A percentile compares a stretch with the other conserved stretches of the same genome.
These are phyloP conservation scores for Paragyromitra xinjiangensis DNA, from an alignment of 495 filamentous ascomycete species.

Conservation along the genomic window DNA sequence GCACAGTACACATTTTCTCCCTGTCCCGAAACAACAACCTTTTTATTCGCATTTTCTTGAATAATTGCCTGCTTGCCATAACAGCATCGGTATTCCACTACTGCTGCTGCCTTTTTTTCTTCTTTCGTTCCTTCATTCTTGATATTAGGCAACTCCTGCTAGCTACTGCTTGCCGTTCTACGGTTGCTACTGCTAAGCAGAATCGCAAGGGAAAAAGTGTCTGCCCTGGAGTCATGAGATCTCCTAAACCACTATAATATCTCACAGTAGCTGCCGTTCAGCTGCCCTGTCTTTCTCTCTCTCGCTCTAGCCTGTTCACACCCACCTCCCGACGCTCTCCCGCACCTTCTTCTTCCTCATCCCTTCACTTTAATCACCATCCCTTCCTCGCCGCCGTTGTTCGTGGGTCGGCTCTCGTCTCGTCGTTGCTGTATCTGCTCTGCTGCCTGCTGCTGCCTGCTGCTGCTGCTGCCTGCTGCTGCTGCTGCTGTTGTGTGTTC, in stretches of 20 bases:
- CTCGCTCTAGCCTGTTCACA: slow-evolving; percentile 22
- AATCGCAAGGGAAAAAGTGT: slow-evolving; percentile 20
- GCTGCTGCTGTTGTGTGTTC: slow-evolving; percentile 19
- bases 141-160: slow-evolving; percentile 7
- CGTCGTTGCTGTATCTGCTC: slow-evolving; percentile 30
- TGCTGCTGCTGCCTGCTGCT: slow-evolving; percentile 8
- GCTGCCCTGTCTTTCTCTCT: slow-evolving; percentile 34
- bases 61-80: slow-evolving; percentile 35
- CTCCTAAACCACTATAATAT: slow-evolving; percentile 50
- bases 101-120: slow-evolving; percentile 13
- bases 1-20: slow-evolving; percentile 39
- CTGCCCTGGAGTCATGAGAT: slow-evolving; percentile 52
- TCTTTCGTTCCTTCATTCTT: background rate
- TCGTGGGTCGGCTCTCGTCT: slow-evolving; percentile 31
- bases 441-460: slow-evolving; percentile 3
- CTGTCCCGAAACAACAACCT: slow-evolving; percentile 36
- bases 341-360: slow-evolving; percentile 31
- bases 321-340: slow-evolving; percentile 36
- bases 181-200: slow-evolving; percentile 28
- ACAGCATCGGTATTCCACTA: slow-evolving; percentile 20
- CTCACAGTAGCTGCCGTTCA: slow-evolving; percentile 35
- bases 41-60: slow-evolving; percentile 24
- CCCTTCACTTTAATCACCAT: slow-evolving; percentile 20
- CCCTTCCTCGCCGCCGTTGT: slow-evolving; percentile 24
- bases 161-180: slow-evolving; percentile 6